Conservation (phyloP, 2,329 filamentous ascomycete genomes). For the Xylariaceae sp. region DNA sequence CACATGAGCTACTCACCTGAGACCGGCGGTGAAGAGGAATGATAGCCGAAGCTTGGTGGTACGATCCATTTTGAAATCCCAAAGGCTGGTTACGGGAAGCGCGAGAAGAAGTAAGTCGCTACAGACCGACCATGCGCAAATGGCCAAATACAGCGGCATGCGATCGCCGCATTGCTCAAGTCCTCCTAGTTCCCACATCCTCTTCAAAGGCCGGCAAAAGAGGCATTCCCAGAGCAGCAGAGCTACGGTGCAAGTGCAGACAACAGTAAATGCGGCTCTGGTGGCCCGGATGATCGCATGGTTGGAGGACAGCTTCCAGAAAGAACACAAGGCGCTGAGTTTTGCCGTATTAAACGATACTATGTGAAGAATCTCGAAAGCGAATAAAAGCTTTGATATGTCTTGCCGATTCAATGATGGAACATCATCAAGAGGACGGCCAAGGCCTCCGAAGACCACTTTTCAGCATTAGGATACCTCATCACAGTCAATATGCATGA, state of each 20-base stretch:
- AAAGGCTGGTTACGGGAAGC: constrained; percentile 13
- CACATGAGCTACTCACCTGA: constrained; percentile 6
- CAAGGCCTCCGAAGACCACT: neutral
- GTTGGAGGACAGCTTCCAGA: constrained; percentile 12
- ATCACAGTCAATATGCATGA: neutral
- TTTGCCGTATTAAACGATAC: constrained; percentile 14
- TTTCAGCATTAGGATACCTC: neutral
- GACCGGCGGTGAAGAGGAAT: constrained; percentile 13
- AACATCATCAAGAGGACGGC: neutral
- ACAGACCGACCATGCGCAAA: constrained; percentile 15
- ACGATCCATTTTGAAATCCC: constrained; percentile 15
- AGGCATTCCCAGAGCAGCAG: constrained; percentile 17
- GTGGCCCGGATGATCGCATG: constrained; percentile 8
- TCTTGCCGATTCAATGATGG: neutral
- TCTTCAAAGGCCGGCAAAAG: constrained; percentile 14
- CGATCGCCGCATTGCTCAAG: constrained; percentile 16
- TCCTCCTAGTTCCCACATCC: constrained; percentile 17
- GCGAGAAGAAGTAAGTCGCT: constrained; percentile 13
- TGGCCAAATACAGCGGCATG: constrained; percentile 1
- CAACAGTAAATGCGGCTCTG: constrained; percentile 8
- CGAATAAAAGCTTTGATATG: constrained; percentile 12
- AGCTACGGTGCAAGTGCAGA: constrained; percentile 7
- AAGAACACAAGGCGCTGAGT: constrained; percentile 16
- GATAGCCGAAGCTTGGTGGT: constrained; percentile 14
- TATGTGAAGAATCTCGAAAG: constrained; percentile 17